Percentiles rank a stretch among this genome's conserved stretches.
These are phyloP conservation scores for Trametes coccinea DNA, from an alignment of 768 basidiomycete genomes.

Conservation along the genomic window DNA sequence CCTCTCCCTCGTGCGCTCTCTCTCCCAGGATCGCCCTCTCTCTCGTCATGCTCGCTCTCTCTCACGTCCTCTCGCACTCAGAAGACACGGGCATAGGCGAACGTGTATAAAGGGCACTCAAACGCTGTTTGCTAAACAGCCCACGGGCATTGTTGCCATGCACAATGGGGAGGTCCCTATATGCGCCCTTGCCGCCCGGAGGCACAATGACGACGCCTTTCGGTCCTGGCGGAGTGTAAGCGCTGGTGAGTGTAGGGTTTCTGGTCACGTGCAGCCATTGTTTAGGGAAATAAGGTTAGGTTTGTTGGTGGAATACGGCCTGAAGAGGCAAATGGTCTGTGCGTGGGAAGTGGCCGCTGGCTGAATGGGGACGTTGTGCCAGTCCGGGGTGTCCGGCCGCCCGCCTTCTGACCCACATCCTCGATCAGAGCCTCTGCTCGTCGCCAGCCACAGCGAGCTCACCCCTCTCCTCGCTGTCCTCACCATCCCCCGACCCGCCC, in stretches of 20 bases:
- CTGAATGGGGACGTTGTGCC: conserved; percentile 39
- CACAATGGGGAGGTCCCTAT: conserved; percentile 12
- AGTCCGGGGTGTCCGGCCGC: conserved; percentile 34
- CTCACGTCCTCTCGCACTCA: background rate
- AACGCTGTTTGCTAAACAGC: conserved; percentile 3
- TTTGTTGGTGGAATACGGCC: conserved; percentile 20
- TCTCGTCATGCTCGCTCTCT: background rate
- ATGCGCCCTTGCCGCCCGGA: conserved; percentile 13
- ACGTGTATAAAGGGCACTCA: background rate
- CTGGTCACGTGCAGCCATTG: conserved; percentile 33
- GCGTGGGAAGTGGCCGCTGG: conserved; percentile 40
- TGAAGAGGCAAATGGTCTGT: conserved; percentile 39
- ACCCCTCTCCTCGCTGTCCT: conserved; percentile 41
- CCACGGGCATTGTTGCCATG: background rate
- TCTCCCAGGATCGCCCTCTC: background rate
- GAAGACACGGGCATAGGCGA: background rate
- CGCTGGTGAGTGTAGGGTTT: conserved; percentile 20
- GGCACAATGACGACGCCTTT: conserved; percentile 27
- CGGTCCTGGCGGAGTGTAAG: conserved; percentile 6
- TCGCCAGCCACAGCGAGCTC: conserved; percentile 47
- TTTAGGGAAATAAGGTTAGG: conserved; percentile 37
- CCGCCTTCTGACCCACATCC: conserved; percentile 37
- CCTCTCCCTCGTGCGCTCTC: background rate
- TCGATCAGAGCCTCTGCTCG: conserved; percentile 45
- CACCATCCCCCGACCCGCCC: conserved; percentile 40